Conservation (phyloP, 495 filamentous ascomycete species). For the Pseudomonodictys pantanalensis region DNA sequence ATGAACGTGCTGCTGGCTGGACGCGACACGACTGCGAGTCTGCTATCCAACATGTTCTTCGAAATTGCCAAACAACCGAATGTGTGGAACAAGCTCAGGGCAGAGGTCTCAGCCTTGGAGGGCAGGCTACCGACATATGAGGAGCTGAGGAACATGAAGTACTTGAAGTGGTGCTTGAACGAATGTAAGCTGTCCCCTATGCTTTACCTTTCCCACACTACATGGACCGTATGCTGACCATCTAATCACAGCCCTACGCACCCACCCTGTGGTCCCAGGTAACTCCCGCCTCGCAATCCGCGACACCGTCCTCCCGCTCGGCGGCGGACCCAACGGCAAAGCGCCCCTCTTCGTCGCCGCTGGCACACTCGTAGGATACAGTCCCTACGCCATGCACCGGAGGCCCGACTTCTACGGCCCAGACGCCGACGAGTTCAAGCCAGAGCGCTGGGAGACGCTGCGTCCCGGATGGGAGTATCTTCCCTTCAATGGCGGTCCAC, state of each 20-base stretch:
- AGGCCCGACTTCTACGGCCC: constrained; percentile 37
- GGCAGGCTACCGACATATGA: constrained; percentile 35
- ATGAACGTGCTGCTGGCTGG: constrained; percentile 43
- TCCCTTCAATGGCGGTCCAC: constrained; percentile 44
- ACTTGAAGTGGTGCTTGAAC: constrained; percentile 37
- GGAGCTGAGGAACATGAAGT: constrained; percentile 38
- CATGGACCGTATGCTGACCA: background rate
- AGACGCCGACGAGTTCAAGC: constrained; percentile 40
- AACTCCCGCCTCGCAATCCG: constrained; percentile 36
- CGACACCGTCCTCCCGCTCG: constrained; percentile 40
- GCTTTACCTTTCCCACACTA: no score
- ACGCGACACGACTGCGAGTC: constrained; percentile 46
- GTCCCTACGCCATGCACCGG: constrained; percentile 38
- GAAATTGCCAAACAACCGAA: constrained; percentile 32
- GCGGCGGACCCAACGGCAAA: constrained; percentile 37
- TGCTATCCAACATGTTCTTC: constrained; percentile 39
- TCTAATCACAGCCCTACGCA: constrained; percentile 25
- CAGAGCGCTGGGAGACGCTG: constrained; percentile 42
- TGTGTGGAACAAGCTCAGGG: constrained; percentile 34
- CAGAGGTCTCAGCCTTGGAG: constrained; percentile 30
- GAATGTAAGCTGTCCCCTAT: constrained; percentile 32
- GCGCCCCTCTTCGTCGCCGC: constrained; percentile 38
- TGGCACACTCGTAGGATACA: constrained; percentile 34
- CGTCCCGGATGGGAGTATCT: constrained; percentile 43
- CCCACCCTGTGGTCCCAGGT: constrained; percentile 39